Evolutionary conservation across 768 basidiomycete genomes (phyloP).

Genomic region (Guyanaporus albipodus): DNA sequence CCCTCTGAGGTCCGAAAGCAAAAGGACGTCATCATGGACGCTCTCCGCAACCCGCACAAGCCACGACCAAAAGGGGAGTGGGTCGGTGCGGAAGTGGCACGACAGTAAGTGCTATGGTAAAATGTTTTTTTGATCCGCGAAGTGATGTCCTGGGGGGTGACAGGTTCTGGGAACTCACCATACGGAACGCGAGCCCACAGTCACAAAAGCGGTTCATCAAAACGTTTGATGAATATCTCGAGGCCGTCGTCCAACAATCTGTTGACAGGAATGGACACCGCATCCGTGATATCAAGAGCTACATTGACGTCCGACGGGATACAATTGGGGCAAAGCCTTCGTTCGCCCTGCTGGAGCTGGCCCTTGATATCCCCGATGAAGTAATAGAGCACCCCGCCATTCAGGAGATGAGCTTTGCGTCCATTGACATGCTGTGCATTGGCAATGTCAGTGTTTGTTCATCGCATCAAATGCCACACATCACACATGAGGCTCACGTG

Average conservation of each 20-base stretch:
- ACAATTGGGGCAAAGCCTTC: conserved; percentile 18
- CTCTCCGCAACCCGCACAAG: conserved; percentile 8
- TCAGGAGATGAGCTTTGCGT: conserved; percentile 20
- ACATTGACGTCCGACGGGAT: conserved; percentile 39
- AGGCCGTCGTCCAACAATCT: conserved; percentile 1
- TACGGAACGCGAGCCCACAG: conserved; percentile 4
- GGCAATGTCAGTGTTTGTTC: conserved; percentile 30
- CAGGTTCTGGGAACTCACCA: conserved; percentile 15
- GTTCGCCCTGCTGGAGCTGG: conserved; percentile 19
- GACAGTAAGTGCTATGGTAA: conserved; percentile 10
- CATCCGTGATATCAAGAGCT: conserved; percentile 37
- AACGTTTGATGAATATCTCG: not conserved
- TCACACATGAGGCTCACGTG: not conserved
- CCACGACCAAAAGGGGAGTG: conserved; percentile 16
- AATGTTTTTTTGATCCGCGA: not conserved
- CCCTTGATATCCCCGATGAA: conserved; percentile 36
- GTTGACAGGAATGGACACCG: conserved; percentile 5
- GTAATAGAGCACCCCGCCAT: conserved; percentile 39
- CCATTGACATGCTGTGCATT: conserved; percentile 35
- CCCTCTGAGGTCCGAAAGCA: conserved; percentile 26
- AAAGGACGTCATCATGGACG: conserved; percentile 22
- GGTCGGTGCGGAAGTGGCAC: conserved; percentile 12
- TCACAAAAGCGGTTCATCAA: conserved; percentile 4
- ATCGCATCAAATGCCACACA: not conserved
- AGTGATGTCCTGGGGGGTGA: not conserved